Base-by-base conservation (phyloP, 1,139 yeast genomes). In the Diutina neorugosa region DNA sequence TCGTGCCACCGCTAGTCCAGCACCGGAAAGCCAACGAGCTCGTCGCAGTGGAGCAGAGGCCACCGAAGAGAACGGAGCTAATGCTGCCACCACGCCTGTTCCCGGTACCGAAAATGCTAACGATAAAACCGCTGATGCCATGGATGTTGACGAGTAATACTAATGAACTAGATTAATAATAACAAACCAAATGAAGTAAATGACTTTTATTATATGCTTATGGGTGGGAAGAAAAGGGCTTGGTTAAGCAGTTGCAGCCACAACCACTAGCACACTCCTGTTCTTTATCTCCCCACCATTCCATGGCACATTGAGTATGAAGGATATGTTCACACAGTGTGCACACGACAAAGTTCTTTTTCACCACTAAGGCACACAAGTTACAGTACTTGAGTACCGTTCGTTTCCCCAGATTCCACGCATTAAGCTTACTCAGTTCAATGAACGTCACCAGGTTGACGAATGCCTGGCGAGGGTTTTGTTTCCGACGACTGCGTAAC, bases 181-280 rank as follows among this genome's bases (percentile, higher is more conserved):
- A 27, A 9, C 12, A 27, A 27, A 31, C 5, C n/a, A 11, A 11
- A 12, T 5, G n/a, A 4, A 11, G 12, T 11, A 11, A 14, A 6
- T 8, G n/a, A 2, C 12, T 11, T 7, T 31, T 11, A n/a, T 31
- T 4, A 9, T 31, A 12, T 14, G n/a, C n/a, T n/a, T 11, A 31
- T n/a, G n/a, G 12, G 12, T 31, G 37, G 6, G n/a, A 4, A 31
- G 37, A 31, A 18, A 46, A 46, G 12, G 40, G 40, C 9, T 23
- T 20, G 12, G 11, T 37, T 46, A 82, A 65, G 66, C 96, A 89
- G 9, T 65, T 60, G 62, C 98, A 91, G 0, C 96, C 96, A 69
- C 98, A 91, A 0, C 97, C 98, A 55, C 89, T 80, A 0, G 96
- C 85, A 66, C 98, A 91, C 60, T 84, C 89, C 48, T 61, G 61